Base-by-base conservation (phyloP, 352 stramenopile species). In the Phytophthora constricta region DNA sequence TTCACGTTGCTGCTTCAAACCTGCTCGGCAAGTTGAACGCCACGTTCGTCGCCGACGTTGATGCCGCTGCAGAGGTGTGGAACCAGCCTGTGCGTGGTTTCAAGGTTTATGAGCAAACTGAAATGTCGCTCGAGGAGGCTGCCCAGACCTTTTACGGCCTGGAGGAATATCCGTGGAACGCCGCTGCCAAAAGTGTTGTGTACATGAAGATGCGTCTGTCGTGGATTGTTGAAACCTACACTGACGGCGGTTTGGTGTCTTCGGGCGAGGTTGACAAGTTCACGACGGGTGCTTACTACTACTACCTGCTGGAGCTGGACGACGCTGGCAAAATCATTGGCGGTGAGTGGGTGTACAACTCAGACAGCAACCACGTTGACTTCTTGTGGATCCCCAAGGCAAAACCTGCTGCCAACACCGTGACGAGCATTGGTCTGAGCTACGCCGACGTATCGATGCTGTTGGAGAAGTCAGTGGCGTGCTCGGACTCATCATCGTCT, bases 11-110 rank as follows among this genome's bases (percentile, higher is more conserved):
- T 1, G 27, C 75, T 54, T 33, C 71, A 17, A 91, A 88, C 67
- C 43, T 89, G 13, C 60, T 91, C 2, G 77, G 72, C 2, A 69
- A 67, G 8, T 61, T 79, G 17, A 78, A 79, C 14, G 2, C 60
- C 11, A 53, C 69, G 1, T 86, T 88, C 56, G 54, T 91, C 1
- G 54, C 76, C 4, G 82, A 91, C 45, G 68, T 82, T 1, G 52
- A 57, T 1, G 65, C 72, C 8, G 63, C 31, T 22, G 31, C 47
- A 0, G 52, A 82, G 52, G 80, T 90, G n/a, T 90, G 81, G 79
- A 90, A 91, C 71, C 78, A 88, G 53, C 81, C 81, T 8, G 70
- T 91, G 39, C 64, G 58, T 25, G 71, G 64, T 50, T 90, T 82
- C 69, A 65, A 77, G 37, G 73, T 75, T 50, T 85, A 83, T 58